Conservation (phyloP, 2,329 filamentous ascomycete genomes). For the Scolecobasidium constrictum region DNA sequence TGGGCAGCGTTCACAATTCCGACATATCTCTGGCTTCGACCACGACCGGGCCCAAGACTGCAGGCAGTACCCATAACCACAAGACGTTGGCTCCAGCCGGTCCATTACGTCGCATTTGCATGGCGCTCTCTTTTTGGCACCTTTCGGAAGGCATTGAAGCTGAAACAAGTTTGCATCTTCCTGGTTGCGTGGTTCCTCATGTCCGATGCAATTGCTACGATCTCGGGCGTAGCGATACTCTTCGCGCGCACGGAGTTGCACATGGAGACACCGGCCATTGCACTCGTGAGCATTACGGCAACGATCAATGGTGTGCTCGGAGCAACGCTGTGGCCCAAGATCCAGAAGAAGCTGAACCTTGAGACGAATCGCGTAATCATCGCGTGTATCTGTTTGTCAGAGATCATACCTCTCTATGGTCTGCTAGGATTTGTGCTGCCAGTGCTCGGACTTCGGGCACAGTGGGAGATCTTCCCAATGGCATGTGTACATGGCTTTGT, state of each 20-base stretch:
- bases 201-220: slow-evolving; percentile 85
- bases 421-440: slow-evolving; percentile 73
- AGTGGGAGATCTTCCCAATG: slow-evolving; percentile 87
- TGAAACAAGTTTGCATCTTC: slow-evolving; percentile 64
- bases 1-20: slow-evolving; percentile 84
- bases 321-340: slow-evolving; percentile 74
- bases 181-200: slow-evolving; percentile 83
- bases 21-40: slow-evolving; percentile 70
- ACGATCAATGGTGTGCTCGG: slow-evolving; percentile 77
- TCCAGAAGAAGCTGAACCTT: slow-evolving; percentile 57
- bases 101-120: slow-evolving; percentile 66
- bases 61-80: slow-evolving; percentile 17
- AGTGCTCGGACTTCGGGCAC: slow-evolving; percentile 69
- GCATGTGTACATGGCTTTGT: slow-evolving; percentile 81
- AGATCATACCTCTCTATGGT: slow-evolving; percentile 82
- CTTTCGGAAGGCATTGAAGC: slow-evolving; percentile 54
- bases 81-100: slow-evolving; percentile 37
- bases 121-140: slow-evolving; percentile 77
- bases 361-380: slow-evolving; percentile 75
- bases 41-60: slow-evolving; percentile 76
- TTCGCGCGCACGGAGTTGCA: slow-evolving; percentile 85
- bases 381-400: slow-evolving; percentile 72
- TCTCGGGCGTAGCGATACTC: slow-evolving; percentile 84
- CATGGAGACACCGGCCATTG: slow-evolving; percentile 77
- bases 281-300: slow-evolving; percentile 79